phyloP scores from a whole-genome alignment of 208 protist genomes.

The Crithidia thermophila region DNA sequence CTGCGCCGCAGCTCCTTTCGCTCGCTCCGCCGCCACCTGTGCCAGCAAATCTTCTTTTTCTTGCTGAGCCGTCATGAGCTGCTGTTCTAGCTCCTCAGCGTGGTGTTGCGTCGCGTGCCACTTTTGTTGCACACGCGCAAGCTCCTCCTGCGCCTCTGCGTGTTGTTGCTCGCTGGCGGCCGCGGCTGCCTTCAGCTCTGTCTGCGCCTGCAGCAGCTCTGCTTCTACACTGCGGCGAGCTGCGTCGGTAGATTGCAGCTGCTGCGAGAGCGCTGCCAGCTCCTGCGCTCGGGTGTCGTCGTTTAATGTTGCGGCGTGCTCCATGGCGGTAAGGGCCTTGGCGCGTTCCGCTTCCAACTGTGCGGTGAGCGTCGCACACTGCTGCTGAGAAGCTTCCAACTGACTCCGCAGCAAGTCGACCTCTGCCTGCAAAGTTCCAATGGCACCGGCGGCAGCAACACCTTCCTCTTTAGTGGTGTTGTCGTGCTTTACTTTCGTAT shows the following conservation, averaged over 20 bases:
- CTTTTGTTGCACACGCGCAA: neutral
- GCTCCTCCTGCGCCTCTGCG: slow-evolving; percentile 1
- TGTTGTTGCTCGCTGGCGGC: neutral
- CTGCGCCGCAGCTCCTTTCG: slow-evolving; percentile 47
- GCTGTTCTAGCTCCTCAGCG: neutral
- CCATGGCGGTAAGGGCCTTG: no score
- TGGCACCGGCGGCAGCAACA: no score
- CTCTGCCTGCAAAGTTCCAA: no score
- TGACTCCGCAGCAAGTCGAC: no score
- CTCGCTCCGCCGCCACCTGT: slow-evolving; percentile 54
- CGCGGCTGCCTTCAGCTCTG: neutral
- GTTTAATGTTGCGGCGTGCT: no score
- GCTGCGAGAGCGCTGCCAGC: no score
- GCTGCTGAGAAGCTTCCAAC: no score
- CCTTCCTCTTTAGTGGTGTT: neutral
- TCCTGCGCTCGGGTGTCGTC: no score
- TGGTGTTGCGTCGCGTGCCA: slow-evolving; percentile 3
- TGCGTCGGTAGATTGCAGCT: no score
- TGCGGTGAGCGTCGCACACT: no score
- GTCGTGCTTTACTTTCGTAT: neutral
- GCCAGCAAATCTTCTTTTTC: slow-evolving; percentile 43
- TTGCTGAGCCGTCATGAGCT: neutral
- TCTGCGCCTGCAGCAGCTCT: slow-evolving; percentile 13
- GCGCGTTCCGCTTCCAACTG: slow-evolving; percentile 1
- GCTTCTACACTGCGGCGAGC: no score